phyloP scores from a whole-genome alignment of 768 basidiomycete genomes.

The Dioszegia aurantiaca region DNA sequence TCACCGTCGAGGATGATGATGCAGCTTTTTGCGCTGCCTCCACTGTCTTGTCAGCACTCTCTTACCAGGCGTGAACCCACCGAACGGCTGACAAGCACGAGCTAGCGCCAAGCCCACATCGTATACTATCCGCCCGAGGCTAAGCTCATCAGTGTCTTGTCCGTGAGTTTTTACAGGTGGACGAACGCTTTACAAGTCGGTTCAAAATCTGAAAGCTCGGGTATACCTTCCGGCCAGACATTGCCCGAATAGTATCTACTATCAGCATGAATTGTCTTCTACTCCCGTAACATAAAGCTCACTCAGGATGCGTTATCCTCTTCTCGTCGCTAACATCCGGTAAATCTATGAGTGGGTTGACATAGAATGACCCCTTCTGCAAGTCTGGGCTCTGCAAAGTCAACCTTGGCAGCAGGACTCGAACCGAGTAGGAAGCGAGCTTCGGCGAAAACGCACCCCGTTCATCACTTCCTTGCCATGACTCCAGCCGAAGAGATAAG shows the following conservation, averaged over 20 bases:
- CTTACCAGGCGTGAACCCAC: conserved; percentile 54
- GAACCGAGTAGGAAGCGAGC: background rate
- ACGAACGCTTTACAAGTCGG: conserved; percentile 83
- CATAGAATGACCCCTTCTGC: conserved; percentile 92
- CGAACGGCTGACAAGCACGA: conserved; percentile 84
- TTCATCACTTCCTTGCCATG: conserved; percentile 99
- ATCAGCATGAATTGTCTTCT: background rate
- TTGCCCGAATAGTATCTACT: conserved; percentile 72
- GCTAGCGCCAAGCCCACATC: conserved; percentile 77
- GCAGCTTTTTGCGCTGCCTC: background rate
- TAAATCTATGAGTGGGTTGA: conserved; percentile 69
- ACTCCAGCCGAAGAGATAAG: conserved; percentile 97
- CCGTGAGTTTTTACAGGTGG: conserved; percentile 14
- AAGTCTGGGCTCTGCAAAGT: conserved; percentile 58
- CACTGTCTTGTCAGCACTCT: background rate
- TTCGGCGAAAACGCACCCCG: conserved; percentile 60
- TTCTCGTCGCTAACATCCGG: conserved; percentile 64
- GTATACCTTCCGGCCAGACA: conserved; percentile 63
- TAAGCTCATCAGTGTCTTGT: conserved; percentile 15
- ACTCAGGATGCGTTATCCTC: conserved; percentile 64
- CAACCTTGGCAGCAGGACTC: background rate
- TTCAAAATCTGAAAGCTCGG: conserved; percentile 69
- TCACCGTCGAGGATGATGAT: background rate
- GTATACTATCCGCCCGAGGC: conserved; percentile 59
- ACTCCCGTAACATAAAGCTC: conserved; percentile 9